These are phyloP conservation scores for Xenosphaeropsis pyriputrescens DNA, from an alignment of 2,329 filamentous ascomycete species.

Conservation along the genomic window DNA sequence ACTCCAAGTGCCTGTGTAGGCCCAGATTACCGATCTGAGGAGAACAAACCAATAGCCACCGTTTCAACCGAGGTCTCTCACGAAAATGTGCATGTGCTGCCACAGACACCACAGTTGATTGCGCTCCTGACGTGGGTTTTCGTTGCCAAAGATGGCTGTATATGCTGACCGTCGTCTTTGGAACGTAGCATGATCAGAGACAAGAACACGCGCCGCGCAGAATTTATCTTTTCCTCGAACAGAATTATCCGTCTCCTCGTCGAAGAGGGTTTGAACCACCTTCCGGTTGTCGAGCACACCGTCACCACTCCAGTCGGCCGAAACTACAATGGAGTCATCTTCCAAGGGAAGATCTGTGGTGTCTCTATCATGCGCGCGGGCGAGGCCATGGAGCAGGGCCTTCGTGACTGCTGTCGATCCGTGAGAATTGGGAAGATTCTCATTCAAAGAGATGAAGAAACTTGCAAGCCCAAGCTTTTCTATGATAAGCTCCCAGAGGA, in stretches of 20 bases:
- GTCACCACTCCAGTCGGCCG: constrained; percentile 86
- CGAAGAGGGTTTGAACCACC: constrained; percentile 92
- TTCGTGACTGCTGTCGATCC: constrained; percentile 93
- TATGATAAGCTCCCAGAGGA: constrained; percentile 96
- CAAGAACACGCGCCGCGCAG: constrained; percentile 74
- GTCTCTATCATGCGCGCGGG: constrained; percentile 98
- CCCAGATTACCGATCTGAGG: constrained; percentile 61
- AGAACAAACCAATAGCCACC: constrained; percentile 73
- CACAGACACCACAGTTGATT: constrained; percentile 93
- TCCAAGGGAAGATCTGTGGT: constrained; percentile 96
- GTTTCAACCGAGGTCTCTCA: constrained; percentile 71
- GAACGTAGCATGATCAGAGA: constrained; percentile 77
- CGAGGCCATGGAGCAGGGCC: constrained; percentile 95
- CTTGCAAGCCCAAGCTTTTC: constrained; percentile 79
- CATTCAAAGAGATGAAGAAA: constrained; percentile 95
- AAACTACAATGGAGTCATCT: constrained; percentile 80
- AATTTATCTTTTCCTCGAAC: constrained; percentile 99
- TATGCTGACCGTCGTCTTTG: too few relatives aligned
- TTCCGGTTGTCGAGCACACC: constrained; percentile 77
- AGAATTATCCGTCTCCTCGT: constrained; percentile 92
- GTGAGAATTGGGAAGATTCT: constrained; percentile 97
- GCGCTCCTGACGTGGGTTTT: constrained; percentile 81
- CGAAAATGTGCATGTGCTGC: constrained; percentile 78
- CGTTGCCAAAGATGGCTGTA: too few relatives aligned
- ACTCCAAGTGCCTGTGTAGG: constrained; percentile 55